phyloP scores from a whole-genome alignment of 1,284 basidiomycete species.

The Anthracocystis walkeri region DNA sequence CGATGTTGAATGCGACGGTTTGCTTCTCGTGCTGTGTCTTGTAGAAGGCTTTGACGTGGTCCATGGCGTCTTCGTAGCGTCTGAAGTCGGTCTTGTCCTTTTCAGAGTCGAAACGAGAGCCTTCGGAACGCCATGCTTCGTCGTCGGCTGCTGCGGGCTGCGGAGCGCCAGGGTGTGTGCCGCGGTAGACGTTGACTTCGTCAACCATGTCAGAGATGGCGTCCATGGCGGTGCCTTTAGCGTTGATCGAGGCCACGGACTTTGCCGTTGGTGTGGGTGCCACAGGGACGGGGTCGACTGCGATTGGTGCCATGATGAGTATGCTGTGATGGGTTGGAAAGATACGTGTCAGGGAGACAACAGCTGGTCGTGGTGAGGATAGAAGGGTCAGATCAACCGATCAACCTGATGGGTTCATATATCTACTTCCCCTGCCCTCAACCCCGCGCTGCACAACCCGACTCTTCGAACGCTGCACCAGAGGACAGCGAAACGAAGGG shows the following conservation, averaged over 20 bases:
- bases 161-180: constrained; percentile 41
- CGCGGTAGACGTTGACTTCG: constrained; percentile 53
- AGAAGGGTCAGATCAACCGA: too few relatives aligned
- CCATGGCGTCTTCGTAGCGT: constrained; percentile 76
- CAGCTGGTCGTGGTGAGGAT: not conserved
- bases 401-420: constrained; percentile 13
- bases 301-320: constrained; percentile 34
- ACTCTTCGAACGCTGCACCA: too few relatives aligned
- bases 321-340: not conserved
- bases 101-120: constrained; percentile 77
- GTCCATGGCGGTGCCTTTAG: constrained; percentile 51
- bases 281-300: constrained; percentile 25
- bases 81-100: constrained; percentile 79
- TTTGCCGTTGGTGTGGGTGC: constrained; percentile 16
- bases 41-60: constrained; percentile 87
- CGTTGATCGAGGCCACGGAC: constrained; percentile 8
- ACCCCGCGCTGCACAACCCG: too few relatives aligned
- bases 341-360: not conserved
- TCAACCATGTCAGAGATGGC: constrained; percentile 50
- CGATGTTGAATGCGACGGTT: constrained; percentile 61
- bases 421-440: constrained; percentile 1
- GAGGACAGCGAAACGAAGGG: too few relatives aligned
- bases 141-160: constrained; percentile 32
- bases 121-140: constrained; percentile 42
- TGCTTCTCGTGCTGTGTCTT: constrained; percentile 90